Evolutionary conservation across 2,329 filamentous ascomycete species (phyloP), one percentile per base, ranked within the genome.

Genomic region (Penicillium palitans): DNA sequence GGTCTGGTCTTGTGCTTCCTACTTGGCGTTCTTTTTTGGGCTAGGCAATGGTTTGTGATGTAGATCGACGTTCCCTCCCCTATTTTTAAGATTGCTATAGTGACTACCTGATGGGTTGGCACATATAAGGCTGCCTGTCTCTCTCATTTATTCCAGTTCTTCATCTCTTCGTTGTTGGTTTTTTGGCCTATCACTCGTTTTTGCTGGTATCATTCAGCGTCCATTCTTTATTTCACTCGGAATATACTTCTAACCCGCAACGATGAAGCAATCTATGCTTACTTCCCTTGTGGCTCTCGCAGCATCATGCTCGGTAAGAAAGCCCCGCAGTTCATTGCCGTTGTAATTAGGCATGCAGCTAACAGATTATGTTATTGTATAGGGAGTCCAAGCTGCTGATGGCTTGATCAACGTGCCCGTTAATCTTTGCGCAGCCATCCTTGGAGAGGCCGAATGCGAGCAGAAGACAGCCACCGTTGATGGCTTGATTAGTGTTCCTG

Each of bases 391-490:
- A 29, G 57, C 61, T 50, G 54, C 47, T 25, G 58, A 64, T 35
- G 55, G 51, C 52, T 59, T 68, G 54, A 29, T 53, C 12, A 68
- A 53, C 52, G 52, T 68, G 25, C 68, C 68, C 17, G 42, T 69
- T 44, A 63, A 62, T 39, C 65, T 68, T 31, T 70, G 67, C 50
- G 55, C 60, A 4, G 64, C 50, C 21, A 62, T 70, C 42, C 61
- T 70, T 9, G 68, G 68, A 33, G 60, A 68, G 8, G 61, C 49
- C 19, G 52, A 64, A 17, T 70, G 68, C 64, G 57, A 69, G 25
- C 62, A 65, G 55, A 31, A 64, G 44, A 58, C 40, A 45, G 21
- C 41, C 31, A 41, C 55, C 49, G 56, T 52, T 33, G 55, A 58
- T 40, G 42, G 42, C 1, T 49, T 70, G 52, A 64, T 70, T 56